phyloP scores from a whole-genome alignment of 1,284 basidiomycete genomes.

The Cryptococcus hybrid region DNA sequence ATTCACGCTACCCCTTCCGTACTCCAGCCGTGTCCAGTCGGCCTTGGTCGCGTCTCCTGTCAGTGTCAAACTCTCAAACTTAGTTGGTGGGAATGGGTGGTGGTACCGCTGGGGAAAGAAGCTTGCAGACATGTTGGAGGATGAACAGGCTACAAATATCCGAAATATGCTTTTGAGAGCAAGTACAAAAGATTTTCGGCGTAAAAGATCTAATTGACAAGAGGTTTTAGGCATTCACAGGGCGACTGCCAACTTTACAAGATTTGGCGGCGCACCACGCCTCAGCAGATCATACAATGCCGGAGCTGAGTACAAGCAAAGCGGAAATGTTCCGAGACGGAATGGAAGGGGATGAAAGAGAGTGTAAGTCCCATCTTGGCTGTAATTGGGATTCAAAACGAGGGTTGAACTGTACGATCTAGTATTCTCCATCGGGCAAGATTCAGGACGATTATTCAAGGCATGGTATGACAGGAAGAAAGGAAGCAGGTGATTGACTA shows the following conservation, averaged over 20 bases:
- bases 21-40: slow-evolving; percentile 69
- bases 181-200: slow-evolving; percentile 14
- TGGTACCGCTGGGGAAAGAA: slow-evolving; percentile 88
- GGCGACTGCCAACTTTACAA: slow-evolving; percentile 73
- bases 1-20: slow-evolving; percentile 74
- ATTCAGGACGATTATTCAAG: slow-evolving; percentile 71
- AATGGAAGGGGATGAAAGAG: slow-evolving; percentile 80
- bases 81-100: slow-evolving; percentile 79
- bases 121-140: slow-evolving; percentile 73
- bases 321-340: slow-evolving; percentile 81
- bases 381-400: neutral
- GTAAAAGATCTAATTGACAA: too few relatives aligned
- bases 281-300: slow-evolving; percentile 57
- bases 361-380: slow-evolving; percentile 59
- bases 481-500: neutral
- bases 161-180: slow-evolving; percentile 68
- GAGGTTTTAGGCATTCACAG: slow-evolving; percentile 65
- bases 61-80: slow-evolving; percentile 70
- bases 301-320: slow-evolving; percentile 34
- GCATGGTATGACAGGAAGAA: slow-evolving; percentile 66
- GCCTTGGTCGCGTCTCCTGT: slow-evolving; percentile 80
- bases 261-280: slow-evolving; percentile 88
- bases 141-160: slow-evolving; percentile 65
- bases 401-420: slow-evolving; percentile 5
- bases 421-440: slow-evolving; percentile 83